Evolutionary conservation across 176 grass and related monocot species (phyloP), one percentile per base, ranked within the genome.

Genomic region (Avena sativa): DNA sequence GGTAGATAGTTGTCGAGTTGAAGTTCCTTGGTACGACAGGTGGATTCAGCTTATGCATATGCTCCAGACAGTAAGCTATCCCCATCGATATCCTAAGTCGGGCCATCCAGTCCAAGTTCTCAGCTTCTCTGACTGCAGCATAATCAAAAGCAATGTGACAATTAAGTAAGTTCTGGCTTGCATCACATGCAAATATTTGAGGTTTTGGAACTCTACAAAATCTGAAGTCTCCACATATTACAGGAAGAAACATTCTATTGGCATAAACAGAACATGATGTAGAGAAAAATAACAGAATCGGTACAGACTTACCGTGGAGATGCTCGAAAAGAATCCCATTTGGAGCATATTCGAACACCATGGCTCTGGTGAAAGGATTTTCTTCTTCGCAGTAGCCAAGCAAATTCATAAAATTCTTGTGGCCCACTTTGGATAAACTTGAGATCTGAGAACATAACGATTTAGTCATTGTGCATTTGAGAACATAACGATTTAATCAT

Each of bases 341-440:
- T 30, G 92, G 90, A 83, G 95, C 92, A 68, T 97, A 97, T 69
- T 97, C 95, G 71, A 97, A 94, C 36, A 97, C 92, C 95, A 97
- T 94, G 15, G 87, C 87, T 81, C 92, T 91, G 25, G 84, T 91
- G 83, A 97, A 97, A 90, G 91, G 91, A 13, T 63, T 32, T 23
- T 88, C 89, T 87, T 94, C 92, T 86, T 90, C 92, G 8, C 92
- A 93, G 64, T 91, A 97, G 20, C 95, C 92, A 63, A 97, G 91
- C 36, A 97, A 82, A 76, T 94, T 94, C 43, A 97, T 88, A 59
- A 94, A 93, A 68, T 97, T 94, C 78, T 94, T 94, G 81, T 97
- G 90, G 81, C 90, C 91, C 21, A 94, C 86, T 78, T 83, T 92
- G 20, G 71, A 94, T 60, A 94, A 82, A 81, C 47, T 90, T 52